Evolutionary conservation across 2,329 filamentous ascomycete species (phyloP), one percentile per base, ranked within the genome.

Genomic region (Didymella sp.): DNA sequence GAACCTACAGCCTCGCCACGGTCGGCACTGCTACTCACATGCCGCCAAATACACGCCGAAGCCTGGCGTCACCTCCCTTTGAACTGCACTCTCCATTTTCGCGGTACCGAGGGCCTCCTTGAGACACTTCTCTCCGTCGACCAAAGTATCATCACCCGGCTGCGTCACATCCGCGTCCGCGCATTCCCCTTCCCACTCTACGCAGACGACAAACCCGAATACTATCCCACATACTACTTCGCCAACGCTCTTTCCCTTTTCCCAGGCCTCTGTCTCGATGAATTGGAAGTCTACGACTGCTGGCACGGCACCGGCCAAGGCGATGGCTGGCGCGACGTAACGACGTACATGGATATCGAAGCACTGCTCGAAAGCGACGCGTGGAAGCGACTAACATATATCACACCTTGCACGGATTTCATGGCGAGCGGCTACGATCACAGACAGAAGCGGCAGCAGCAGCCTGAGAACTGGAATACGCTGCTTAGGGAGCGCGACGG

Each of bases 271-370:
- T 66, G 69, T 52, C 62, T 76, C 8, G 66, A 74, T 35, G 63
- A 64, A 7, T 60, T 76, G 8, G 61, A 70, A 19, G 67, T 76
- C 1, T 69, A 75, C 21, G 73, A 76, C 42, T 68, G 67, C 35
- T 75, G 72, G 63, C 73, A 76, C 52, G 72, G 70, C n/a, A 69
- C 70, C 41, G 73, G 71, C 5, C 51, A 73, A 41, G 66, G 68
- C 17, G 72, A 73, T 42, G 67, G 68, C 17, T 75, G 70, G 70
- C 68, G 71, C 48, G 71, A 75, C 52, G 63, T 73, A 7, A 72
- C 68, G 1, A 75, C 73, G 3, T 75, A 75, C 31, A 67, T 71
- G 42, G 72, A 75, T 31, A 69, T 75, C 25, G 73, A 75, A 52
- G 55, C 57, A 4, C 56, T 76, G 4, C 44, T 75, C 33, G 67